A percentile compares a stretch with the other conserved stretches of the same genome.
Evolutionary conservation across 2,329 filamentous ascomycete species (phyloP).

Genomic region (Phoma herbarum): DNA sequence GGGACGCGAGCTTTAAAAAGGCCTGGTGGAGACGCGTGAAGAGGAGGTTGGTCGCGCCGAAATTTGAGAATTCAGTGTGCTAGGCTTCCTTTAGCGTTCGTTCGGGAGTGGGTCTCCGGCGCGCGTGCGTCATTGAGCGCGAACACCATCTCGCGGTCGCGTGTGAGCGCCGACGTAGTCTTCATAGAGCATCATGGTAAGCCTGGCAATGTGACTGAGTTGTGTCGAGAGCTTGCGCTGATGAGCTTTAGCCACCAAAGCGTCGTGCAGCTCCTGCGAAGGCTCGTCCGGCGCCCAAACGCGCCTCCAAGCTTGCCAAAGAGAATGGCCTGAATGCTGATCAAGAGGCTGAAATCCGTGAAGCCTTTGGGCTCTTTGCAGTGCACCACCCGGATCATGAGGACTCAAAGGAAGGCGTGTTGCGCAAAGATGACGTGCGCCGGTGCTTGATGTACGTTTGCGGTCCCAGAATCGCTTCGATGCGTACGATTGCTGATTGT

Average conservation of each 20-base stretch:
- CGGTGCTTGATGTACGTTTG: constrained; percentile 60
- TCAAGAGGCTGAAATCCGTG: constrained; percentile 89
- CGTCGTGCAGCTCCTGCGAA: constrained; percentile 38
- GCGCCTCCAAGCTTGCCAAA: constrained; percentile 88
- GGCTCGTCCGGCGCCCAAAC: constrained; percentile 47
- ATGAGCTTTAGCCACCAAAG: constrained; percentile 39
- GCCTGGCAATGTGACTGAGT: background rate
- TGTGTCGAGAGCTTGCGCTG: background rate
- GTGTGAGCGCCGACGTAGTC: background rate
- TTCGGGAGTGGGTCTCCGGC: background rate
- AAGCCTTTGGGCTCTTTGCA: constrained; percentile 85
- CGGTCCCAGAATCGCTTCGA: background rate
- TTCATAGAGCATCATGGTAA: constrained; percentile 30
- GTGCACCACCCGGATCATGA: constrained; percentile 62
- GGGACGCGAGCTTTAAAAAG: constrained; percentile 14
- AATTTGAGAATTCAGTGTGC: constrained; percentile 16
- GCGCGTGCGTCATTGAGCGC: constrained; percentile 33
- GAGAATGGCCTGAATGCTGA: constrained; percentile 85
- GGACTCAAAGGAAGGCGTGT: constrained; percentile 68
- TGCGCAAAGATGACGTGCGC: constrained; percentile 56
- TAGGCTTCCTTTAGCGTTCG: background rate
- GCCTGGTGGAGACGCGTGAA: constrained; percentile 12
- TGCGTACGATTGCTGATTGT: constrained; percentile 9
- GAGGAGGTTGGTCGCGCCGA: constrained; percentile 22
- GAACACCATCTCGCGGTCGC: constrained; percentile 15